phyloP scores from a whole-genome alignment of 2,329 filamentous ascomycete genomes.

The Teratosphaeria gauchensis region DNA sequence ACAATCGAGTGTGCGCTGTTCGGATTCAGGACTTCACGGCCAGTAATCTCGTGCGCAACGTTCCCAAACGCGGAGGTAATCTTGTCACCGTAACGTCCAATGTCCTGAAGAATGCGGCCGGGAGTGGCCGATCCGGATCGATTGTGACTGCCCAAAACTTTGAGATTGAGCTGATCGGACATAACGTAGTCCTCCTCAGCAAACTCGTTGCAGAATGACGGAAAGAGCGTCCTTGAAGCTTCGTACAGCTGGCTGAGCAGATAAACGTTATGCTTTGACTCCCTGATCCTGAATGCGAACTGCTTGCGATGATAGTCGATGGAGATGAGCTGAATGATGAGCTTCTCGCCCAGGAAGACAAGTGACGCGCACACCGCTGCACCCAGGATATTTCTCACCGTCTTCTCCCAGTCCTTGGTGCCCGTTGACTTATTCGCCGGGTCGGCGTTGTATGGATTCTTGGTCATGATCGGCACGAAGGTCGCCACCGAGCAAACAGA shows the following conservation, averaged over 20 bases:
- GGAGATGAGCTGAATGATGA: constrained; percentile 71
- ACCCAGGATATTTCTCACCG: constrained; percentile 55
- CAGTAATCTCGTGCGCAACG: constrained; percentile 87
- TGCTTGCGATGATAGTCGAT: constrained; percentile 79
- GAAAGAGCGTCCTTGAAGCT: constrained; percentile 78
- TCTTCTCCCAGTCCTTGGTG: constrained; percentile 39
- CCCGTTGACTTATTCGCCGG: not conserved
- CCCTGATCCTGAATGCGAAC: constrained; percentile 72
- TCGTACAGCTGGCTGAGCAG: constrained; percentile 82
- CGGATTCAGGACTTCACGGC: constrained; percentile 89
- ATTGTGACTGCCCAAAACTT: constrained; percentile 42
- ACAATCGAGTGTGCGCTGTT: constrained; percentile 85
- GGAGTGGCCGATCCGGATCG: constrained; percentile 61
- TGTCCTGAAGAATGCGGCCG: constrained; percentile 61
- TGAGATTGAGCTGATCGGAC: constrained; percentile 59
- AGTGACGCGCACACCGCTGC: constrained; percentile 59
- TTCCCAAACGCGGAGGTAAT: constrained; percentile 89
- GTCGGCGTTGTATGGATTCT: constrained; percentile 21
- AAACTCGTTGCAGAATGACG: constrained; percentile 86
- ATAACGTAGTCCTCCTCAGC: constrained; percentile 86
- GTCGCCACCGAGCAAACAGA: constrained; percentile 50
- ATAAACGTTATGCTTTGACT: constrained; percentile 77
- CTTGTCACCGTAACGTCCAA: constrained; percentile 78
- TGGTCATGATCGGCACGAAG: constrained; percentile 42
- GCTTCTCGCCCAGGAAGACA: constrained; percentile 66